Percentiles rank a stretch among this genome's conserved stretches.
These are phyloP conservation scores for Thelonectria olida DNA, from an alignment of 2,329 filamentous ascomycete genomes.

Conservation along the genomic window DNA sequence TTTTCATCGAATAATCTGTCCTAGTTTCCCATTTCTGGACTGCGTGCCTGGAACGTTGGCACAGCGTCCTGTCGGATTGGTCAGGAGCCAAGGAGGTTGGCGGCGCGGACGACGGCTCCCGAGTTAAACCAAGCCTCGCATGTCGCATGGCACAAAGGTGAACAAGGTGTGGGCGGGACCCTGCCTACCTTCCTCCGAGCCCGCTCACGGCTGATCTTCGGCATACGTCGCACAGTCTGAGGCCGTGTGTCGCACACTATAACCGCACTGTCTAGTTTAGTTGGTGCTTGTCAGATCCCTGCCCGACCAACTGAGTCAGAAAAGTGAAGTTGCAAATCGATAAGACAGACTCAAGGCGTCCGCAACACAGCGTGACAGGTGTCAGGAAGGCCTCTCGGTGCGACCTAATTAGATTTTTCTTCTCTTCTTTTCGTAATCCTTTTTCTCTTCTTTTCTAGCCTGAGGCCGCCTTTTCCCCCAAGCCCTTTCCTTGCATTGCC, in stretches of 20 bases:
- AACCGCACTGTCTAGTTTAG: background rate
- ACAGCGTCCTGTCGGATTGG: background rate
- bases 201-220: constrained; percentile 20
- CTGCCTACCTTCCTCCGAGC: too few species aligned
- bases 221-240: background rate
- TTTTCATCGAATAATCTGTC: background rate
- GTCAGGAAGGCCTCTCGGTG: background rate
- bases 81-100: background rate
- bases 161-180: too few species aligned
- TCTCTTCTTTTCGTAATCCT: background rate
- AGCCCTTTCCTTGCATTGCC: background rate
- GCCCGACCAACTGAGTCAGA: background rate
- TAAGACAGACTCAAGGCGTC: constrained; percentile 4
- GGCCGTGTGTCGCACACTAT: background rate
- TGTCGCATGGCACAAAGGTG: background rate
- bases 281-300: background rate
- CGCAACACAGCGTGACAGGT: constrained; percentile 1
- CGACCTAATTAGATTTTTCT: background rate
- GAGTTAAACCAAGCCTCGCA: too few species aligned
- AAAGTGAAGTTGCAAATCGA: constrained; percentile 1
- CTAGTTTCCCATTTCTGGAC: background rate
- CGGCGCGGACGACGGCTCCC: background rate
- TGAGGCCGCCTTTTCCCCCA: background rate
- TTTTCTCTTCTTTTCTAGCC: background rate
- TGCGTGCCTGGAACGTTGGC: constrained; percentile 5